These are phyloP conservation scores for Tylopilus felleus DNA, from an alignment of 768 basidiomycete species.

Conservation along the genomic window DNA sequence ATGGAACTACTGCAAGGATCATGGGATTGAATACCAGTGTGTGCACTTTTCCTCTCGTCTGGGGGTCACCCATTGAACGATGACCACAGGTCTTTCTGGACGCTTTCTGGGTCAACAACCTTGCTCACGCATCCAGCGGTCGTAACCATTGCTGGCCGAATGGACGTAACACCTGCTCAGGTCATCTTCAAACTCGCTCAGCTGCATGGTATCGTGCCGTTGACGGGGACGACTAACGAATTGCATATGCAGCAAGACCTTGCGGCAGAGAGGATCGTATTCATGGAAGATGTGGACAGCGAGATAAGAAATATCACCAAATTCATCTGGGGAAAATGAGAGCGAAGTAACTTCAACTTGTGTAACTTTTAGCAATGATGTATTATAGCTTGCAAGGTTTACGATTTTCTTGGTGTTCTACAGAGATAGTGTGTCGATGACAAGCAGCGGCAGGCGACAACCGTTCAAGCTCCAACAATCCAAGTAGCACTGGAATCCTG, in stretches of 20 bases:
- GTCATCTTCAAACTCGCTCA: constrained; percentile 68
- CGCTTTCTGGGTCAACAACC: constrained; percentile 70
- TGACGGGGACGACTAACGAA: constrained; percentile 71
- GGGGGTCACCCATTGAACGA: background rate
- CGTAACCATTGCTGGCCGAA: constrained; percentile 40
- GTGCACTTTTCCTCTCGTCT: constrained; percentile 6
- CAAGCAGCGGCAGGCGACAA: too few species aligned
- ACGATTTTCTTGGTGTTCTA: background rate
- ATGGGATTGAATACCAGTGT: constrained; percentile 73
- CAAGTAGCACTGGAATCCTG: too few species aligned
- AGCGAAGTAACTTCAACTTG: background rate
- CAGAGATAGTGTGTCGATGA: too few species aligned
- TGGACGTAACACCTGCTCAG: constrained; percentile 60
- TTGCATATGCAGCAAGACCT: constrained; percentile 68
- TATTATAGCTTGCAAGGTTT: background rate
- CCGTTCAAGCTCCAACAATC: too few species aligned
- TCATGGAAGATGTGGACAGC: constrained; percentile 29
- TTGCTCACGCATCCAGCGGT: constrained; percentile 52
- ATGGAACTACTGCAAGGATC: constrained; percentile 57
- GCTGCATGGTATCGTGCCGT: constrained; percentile 59
- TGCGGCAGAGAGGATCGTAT: constrained; percentile 37
- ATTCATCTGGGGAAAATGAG: constrained; percentile 31
- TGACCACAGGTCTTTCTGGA: constrained; percentile 75
- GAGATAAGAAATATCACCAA: constrained; percentile 24
- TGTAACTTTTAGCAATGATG: background rate